These are phyloP conservation scores for Cucurbitaria berberidis DNA, from an alignment of 2,329 filamentous ascomycete species.

Conservation along the genomic window DNA sequence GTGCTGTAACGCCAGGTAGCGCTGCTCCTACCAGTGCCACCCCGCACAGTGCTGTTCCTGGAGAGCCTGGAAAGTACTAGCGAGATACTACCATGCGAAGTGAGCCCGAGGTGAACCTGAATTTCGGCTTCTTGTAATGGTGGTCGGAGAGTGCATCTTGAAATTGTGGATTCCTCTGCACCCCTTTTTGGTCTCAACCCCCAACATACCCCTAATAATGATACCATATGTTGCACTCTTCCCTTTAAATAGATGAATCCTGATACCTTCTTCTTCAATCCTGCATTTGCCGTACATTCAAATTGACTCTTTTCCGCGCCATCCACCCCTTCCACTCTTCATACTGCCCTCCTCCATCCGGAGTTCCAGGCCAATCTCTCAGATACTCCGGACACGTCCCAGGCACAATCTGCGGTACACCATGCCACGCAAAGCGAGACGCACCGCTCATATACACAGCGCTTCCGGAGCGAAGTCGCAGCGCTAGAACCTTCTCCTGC, in stretches of 20 bases:
- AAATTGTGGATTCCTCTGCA: not conserved
- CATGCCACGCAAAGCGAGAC: conserved; percentile 92
- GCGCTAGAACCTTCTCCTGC: conserved; percentile 25
- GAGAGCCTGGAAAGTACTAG: conserved; percentile 43
- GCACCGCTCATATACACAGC: conserved; percentile 85
- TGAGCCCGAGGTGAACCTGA: too few relatives aligned
- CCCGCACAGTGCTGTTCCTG: conserved; percentile 35
- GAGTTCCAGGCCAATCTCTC: conserved; percentile 71
- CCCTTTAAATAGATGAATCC: not conserved
- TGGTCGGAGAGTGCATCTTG: not conserved
- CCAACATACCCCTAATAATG: not conserved
- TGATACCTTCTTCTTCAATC: conserved; percentile 41
- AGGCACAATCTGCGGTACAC: conserved; percentile 83
- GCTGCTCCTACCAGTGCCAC: conserved; percentile 16
- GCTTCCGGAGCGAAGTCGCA: conserved; percentile 76
- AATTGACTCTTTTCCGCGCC: conserved; percentile 82
- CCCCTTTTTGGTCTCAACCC: not conserved
- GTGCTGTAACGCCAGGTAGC: conserved; percentile 13
- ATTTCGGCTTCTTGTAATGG: too few relatives aligned
- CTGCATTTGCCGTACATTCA: conserved; percentile 91
- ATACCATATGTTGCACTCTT: not conserved
- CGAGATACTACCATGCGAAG: not conserved
- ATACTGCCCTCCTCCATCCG: conserved; percentile 55
- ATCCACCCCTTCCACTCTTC: conserved; percentile 86
- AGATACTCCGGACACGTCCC: conserved; percentile 80